Evolutionary conservation across 768 basidiomycete genomes (phyloP).

Genomic region (Lactarius deliciosus): DNA sequence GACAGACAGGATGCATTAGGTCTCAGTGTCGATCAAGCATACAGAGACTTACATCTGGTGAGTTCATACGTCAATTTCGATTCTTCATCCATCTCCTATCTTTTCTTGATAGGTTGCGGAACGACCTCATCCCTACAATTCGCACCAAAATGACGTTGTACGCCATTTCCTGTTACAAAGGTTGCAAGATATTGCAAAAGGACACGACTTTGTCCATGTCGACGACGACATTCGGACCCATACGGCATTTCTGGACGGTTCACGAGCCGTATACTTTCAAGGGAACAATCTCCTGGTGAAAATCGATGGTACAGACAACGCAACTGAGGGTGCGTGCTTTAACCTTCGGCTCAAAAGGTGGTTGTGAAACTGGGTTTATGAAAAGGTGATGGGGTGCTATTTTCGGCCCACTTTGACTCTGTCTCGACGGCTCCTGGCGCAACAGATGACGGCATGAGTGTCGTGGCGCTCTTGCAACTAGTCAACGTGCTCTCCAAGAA

Average conservation of each 20-base stretch:
- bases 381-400: constrained; percentile 51
- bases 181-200: constrained; percentile 46
- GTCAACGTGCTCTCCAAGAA: constrained; percentile 47
- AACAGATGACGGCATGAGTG: constrained; percentile 78
- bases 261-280: constrained; percentile 53
- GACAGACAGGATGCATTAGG: constrained; percentile 40
- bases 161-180: constrained; percentile 58
- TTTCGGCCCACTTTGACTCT: constrained; percentile 83
- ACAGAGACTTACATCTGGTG: constrained; percentile 56
- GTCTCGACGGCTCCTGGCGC: constrained; percentile 74
- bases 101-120: constrained; percentile 50
- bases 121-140: constrained; percentile 75
- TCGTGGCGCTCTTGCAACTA: constrained; percentile 64
- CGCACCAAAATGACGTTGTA: constrained; percentile 71
- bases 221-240: constrained; percentile 52
- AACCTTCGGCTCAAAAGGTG: no score
- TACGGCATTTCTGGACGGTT: constrained; percentile 41
- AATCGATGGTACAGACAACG: constrained; percentile 50
- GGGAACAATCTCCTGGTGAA: constrained; percentile 68
- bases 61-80: constrained; percentile 2
- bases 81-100: constrained; percentile 1
- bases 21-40: constrained; percentile 53
- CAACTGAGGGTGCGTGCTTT: constrained; percentile 32
- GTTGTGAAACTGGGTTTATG: neutral
- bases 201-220: constrained; percentile 48